Evolutionary conservation across 164 flowering plant species (phyloP).

Genomic region (Umbilicus rupestris): DNA sequence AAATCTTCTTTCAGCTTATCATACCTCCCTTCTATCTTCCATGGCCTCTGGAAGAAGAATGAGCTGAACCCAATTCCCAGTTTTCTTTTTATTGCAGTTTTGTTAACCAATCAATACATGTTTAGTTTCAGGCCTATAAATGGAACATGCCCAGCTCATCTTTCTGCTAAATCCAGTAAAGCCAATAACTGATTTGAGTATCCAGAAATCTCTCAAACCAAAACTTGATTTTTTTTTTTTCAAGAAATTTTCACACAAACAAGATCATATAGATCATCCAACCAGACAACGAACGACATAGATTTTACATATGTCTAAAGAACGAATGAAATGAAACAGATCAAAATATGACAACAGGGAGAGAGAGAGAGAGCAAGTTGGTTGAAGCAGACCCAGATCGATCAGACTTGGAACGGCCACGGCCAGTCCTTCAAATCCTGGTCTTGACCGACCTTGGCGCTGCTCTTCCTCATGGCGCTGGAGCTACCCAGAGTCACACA

Average conservation of each 20-base stretch:
- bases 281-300: neutral
- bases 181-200: neutral
- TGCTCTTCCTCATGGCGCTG: slow-evolving; percentile 24
- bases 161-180: neutral
- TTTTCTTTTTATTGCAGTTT: neutral
- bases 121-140: neutral
- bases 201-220: too few relatives aligned
- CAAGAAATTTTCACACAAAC: too few relatives aligned
- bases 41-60: neutral
- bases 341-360: neutral
- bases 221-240: too few relatives aligned
- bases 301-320: neutral
- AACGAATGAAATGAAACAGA: neutral
- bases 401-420: slow-evolving; percentile 36
- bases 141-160: slow-evolving; percentile 1
- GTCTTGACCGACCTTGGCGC: slow-evolving; percentile 30
- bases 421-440: slow-evolving; percentile 37
- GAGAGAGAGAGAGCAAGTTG: too few relatives aligned
- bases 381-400: too few relatives aligned
- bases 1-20: too few relatives aligned
- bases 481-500: slow-evolving; percentile 7
- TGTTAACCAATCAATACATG: neutral
- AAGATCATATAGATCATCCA: neutral
- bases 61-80: neutral
- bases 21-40: neutral